Conservation (phyloP, 805 yeast species). For the Barnettozyma californica region DNA sequence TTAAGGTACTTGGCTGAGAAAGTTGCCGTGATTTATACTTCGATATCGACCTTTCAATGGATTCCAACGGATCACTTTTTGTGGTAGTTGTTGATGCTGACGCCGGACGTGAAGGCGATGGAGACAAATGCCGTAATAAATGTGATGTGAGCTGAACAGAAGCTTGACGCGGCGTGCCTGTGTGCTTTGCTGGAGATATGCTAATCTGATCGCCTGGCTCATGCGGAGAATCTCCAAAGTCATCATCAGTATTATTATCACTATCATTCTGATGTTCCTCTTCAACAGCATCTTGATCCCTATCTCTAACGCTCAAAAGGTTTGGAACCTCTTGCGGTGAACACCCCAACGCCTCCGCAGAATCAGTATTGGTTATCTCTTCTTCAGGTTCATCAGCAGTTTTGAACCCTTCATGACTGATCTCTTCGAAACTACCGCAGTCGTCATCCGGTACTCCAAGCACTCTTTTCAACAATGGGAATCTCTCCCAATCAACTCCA, state of each 20-base stretch:
- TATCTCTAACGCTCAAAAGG: neutral
- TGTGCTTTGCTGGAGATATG: neutral
- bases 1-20: neutral
- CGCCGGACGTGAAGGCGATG: neutral
- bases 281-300: neutral
- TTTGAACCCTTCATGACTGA: neutral
- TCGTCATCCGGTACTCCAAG: neutral
- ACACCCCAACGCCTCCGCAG: neutral
- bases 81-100: neutral
- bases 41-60: slow-evolving; percentile 6
- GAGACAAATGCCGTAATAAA: neutral
- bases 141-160: neutral
- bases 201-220: neutral
- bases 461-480: slow-evolving; percentile 4
- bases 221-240: neutral
- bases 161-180: too few species aligned
- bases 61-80: slow-evolving; percentile 2
- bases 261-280: neutral
- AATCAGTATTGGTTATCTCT: neutral
- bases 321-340: neutral
- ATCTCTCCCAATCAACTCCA: slow-evolving; percentile 3
- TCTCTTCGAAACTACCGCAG: slow-evolving; percentile 4
- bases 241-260: neutral
- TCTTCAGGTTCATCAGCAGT: neutral
- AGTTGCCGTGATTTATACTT: slow-evolving; percentile 5